Conservation (phyloP, 148 eudicot species). For the Camellia sinensis region DNA sequence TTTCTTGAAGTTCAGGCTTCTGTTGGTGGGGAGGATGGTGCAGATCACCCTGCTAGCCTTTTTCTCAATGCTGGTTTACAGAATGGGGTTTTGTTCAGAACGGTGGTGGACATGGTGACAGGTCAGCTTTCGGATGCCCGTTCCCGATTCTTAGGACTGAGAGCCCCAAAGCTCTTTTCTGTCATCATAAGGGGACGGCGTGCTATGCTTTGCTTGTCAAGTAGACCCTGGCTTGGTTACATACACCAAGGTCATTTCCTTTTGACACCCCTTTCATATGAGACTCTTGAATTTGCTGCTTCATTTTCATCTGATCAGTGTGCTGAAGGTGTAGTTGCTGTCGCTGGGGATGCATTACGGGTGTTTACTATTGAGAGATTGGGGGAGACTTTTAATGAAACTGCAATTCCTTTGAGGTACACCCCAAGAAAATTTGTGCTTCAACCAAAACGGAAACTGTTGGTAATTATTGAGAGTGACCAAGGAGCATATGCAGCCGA, state of each 20-base stretch:
- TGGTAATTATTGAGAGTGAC: conserved; percentile 92
- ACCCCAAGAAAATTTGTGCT: conserved; percentile 94
- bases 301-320: conserved; percentile 99
- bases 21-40: conserved; percentile 95
- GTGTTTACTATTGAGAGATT: conserved; percentile 94
- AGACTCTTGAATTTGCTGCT: conserved; percentile 90
- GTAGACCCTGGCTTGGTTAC: conserved; percentile 98
- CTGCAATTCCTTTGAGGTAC: conserved; percentile 79
- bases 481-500: conserved; percentile 95
- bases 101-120: conserved; percentile 97
- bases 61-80: conserved; percentile 94
- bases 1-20: conserved; percentile 98
- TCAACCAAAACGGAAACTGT: conserved; percentile 71
- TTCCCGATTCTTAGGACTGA: conserved; percentile 84
- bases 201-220: conserved; percentile 96
- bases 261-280: conserved; percentile 89
- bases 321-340: conserved; percentile 98
- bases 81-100: conserved; percentile 89
- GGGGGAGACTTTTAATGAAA: conserved; percentile 95
- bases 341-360: conserved; percentile 87
- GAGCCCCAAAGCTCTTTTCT: conserved; percentile 89
- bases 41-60: conserved; percentile 97
- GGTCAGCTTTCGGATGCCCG: conserved; percentile 98
- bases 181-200: conserved; percentile 74
- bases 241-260: conserved; percentile 97